These are phyloP conservation scores for Aspergillus funiculosus DNA, from an alignment of 495 filamentous ascomycete species.

Conservation along the genomic window DNA sequence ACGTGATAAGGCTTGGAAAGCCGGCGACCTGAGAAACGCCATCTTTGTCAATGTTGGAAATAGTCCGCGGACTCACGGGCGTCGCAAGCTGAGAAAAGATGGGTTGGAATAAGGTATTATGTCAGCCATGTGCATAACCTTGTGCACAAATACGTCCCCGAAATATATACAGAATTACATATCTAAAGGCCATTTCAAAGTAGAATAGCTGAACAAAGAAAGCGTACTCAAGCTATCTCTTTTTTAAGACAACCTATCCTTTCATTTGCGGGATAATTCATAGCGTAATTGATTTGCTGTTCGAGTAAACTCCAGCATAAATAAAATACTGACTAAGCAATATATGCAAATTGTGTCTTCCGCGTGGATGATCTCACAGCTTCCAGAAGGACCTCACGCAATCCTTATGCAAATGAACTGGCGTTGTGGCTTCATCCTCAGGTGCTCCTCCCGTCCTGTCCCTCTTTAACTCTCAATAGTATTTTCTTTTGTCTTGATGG, in stretches of 20 bases:
- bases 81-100: neutral
- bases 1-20: slow-evolving; percentile 29
- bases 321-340: slow-evolving; percentile 11
- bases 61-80: slow-evolving; percentile 2
- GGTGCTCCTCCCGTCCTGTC: neutral
- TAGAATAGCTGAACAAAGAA: too few species aligned
- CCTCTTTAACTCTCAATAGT: neutral
- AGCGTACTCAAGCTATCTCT: too few species aligned
- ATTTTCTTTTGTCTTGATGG: slow-evolving; percentile 2
- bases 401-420: slow-evolving; percentile 13
- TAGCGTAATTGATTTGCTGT: neutral
- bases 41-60: slow-evolving; percentile 19
- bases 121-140: too few species aligned
- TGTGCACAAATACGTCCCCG: too few species aligned
- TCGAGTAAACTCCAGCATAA: neutral
- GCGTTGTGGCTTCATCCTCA: slow-evolving; percentile 2
- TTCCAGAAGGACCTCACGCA: neutral
- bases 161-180: too few species aligned
- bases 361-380: slow-evolving; percentile 4
- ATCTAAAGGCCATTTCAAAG: too few species aligned
- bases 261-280: neutral
- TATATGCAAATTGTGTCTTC: slow-evolving; percentile 5
- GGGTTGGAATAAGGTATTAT: neutral
- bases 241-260: too few species aligned
- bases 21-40: slow-evolving; percentile 30